Percentiles rank a stretch among this genome's conserved stretches.
phyloP scores from a whole-genome alignment of 306 rosid species.

The Datisca glomerata region DNA sequence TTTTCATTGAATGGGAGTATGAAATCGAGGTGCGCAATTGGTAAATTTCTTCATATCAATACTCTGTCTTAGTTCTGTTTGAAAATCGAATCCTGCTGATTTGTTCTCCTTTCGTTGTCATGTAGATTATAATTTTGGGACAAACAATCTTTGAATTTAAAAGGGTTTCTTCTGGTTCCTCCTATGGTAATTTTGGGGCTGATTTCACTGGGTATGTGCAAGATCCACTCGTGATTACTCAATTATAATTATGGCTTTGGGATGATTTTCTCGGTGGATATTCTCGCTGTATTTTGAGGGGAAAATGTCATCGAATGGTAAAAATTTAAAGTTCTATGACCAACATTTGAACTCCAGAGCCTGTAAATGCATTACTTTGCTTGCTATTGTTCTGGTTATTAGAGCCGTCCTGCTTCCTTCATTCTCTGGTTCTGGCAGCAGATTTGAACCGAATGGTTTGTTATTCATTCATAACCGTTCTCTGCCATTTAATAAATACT shows the following conservation, averaged over 20 bases:
- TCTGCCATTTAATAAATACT: slow-evolving; percentile 33
- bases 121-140: neutral
- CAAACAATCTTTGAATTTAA: no score
- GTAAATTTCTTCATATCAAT: neutral
- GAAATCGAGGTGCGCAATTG: neutral
- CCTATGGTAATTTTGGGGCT: slow-evolving; percentile 3
- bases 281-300: slow-evolving; percentile 14
- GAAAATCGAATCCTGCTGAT: neutral
- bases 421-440: slow-evolving; percentile 20
- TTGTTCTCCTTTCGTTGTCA: neutral
- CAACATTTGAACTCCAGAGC: slow-evolving; percentile 35
- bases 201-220: no score
- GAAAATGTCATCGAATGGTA: slow-evolving; percentile 39
- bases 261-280: slow-evolving; percentile 10
- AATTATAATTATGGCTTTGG: no score
- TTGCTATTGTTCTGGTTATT: slow-evolving; percentile 37
- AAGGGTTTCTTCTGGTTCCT: slow-evolving; percentile 1
- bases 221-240: no score
- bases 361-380: slow-evolving; percentile 47
- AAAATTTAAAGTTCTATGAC: slow-evolving; percentile 23
- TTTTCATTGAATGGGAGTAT: neutral
- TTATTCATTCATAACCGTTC: slow-evolving; percentile 21
- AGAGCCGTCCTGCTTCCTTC: slow-evolving; percentile 46
- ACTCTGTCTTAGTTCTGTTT: no score
- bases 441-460: slow-evolving; percentile 32